A percentile compares a stretch with the other conserved stretches of the same genome.
These are phyloP conservation scores for Populus alba DNA, from an alignment of 345 rosid species.

Conservation along the genomic window DNA sequence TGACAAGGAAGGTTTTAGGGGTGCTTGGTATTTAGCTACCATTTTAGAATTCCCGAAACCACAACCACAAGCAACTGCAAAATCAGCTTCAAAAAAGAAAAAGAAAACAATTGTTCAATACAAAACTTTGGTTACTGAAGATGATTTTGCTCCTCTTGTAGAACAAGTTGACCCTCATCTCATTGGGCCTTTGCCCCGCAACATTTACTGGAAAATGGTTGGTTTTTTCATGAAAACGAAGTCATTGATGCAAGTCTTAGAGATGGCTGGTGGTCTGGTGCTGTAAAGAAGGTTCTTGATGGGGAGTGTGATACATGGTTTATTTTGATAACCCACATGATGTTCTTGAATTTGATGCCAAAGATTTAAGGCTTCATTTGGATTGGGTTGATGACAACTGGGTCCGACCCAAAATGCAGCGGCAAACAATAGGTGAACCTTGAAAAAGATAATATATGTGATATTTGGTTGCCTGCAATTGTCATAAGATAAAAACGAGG, in stretches of 20 bases:
- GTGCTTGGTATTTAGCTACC: constrained; percentile 50
- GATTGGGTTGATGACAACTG: constrained; percentile 49
- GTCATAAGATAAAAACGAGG: constrained; percentile 42
- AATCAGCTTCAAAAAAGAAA: constrained; percentile 25
- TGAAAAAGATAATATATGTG: constrained; percentile 9
- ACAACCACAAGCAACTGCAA: neutral
- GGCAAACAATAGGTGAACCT: constrained; percentile 37
- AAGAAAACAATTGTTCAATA: constrained; percentile 40
- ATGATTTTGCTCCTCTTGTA: constrained; percentile 30
- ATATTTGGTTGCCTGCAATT: constrained; percentile 53
- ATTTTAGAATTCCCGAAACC: constrained; percentile 34
- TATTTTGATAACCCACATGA: constrained; percentile 51
- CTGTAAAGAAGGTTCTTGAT: constrained; percentile 34
- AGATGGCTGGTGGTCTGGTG: constrained; percentile 44
- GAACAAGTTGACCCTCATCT: constrained; percentile 38
- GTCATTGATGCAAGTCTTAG: constrained; percentile 23
- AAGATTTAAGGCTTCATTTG: constrained; percentile 47
- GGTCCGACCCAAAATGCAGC: constrained; percentile 44
- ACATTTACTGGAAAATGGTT: neutral
- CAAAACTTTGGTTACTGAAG: constrained; percentile 32
- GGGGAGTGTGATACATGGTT: constrained; percentile 32
- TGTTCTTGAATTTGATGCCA: constrained; percentile 36
- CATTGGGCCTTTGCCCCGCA: constrained; percentile 47
- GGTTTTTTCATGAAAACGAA: constrained; percentile 3
- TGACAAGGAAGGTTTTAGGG: constrained; percentile 52